A percentile compares a stretch with the other conserved stretches of the same genome.
Conservation (phyloP, 345 rosid genomes). For the Schrenkiella parvula region DNA sequence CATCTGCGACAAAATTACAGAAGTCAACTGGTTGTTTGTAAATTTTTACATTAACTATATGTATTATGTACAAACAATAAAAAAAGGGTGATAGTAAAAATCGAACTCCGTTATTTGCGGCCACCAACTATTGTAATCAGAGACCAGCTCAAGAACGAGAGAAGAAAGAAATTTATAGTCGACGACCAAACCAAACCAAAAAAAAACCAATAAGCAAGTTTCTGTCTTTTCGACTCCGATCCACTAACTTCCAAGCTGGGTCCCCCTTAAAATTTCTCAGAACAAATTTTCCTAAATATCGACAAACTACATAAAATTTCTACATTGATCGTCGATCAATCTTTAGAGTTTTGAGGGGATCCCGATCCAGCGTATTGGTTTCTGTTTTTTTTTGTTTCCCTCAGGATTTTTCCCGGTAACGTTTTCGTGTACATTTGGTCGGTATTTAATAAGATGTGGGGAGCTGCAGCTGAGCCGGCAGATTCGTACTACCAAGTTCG, state of each 20-base stretch:
- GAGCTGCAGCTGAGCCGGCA: conserved; percentile 51
- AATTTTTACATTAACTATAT: background rate
- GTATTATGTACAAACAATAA: background rate
- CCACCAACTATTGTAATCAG: background rate
- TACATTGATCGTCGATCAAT: conserved; percentile 14
- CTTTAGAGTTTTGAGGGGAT: conserved; percentile 23
- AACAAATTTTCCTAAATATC: background rate
- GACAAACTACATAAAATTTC: background rate
- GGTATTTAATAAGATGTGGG: conserved; percentile 53
- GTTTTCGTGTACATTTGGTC: background rate
- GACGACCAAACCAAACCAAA: background rate
- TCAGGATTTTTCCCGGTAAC: background rate
- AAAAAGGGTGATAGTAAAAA: background rate
- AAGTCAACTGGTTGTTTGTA: background rate
- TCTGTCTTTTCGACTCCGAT: conserved; percentile 13
- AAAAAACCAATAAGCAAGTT: background rate
- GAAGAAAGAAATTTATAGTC: background rate
- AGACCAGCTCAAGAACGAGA: conserved; percentile 1
- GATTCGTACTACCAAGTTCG: conserved; percentile 90
- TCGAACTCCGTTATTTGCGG: conserved; percentile 4
- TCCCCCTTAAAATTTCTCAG: conserved; percentile 23
- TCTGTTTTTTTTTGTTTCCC: background rate
- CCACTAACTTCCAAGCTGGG: conserved; percentile 17
- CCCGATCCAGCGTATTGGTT: conserved; percentile 1
- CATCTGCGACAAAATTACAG: background rate